Evolutionary conservation across 257 asterid species (phyloP).

Genomic region (Fraxinus americana): DNA sequence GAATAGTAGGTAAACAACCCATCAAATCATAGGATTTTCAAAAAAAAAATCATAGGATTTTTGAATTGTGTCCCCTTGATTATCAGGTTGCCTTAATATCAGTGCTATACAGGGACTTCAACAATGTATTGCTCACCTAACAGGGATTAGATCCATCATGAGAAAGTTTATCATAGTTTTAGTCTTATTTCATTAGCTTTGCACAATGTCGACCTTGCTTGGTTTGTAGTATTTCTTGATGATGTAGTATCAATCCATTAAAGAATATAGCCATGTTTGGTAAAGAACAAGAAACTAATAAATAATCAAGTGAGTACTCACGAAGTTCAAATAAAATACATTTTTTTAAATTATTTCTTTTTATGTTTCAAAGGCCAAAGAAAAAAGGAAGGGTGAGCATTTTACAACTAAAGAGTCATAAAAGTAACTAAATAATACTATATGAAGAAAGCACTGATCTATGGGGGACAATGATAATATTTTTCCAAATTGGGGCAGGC

Average conservation of each 20-base stretch:
- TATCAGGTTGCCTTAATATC: too few relatives aligned
- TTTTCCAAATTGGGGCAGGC: too few relatives aligned
- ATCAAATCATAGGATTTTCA: too few relatives aligned
- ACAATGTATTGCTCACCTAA: not conserved
- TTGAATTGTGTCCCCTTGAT: too few relatives aligned
- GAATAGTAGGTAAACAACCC: not conserved
- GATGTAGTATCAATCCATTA: not conserved
- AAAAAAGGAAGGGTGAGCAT: too few relatives aligned
- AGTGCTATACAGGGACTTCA: too few relatives aligned
- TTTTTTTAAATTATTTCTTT: not conserved
- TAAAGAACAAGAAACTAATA: not conserved
- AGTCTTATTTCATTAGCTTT: not conserved
- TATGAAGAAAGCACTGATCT: too few relatives aligned
- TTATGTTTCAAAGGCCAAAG: not conserved
- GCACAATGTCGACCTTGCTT: not conserved
- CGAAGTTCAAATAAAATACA: not conserved
- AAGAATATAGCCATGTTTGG: not conserved
- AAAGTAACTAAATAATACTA: too few relatives aligned
- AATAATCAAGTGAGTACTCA: not conserved
- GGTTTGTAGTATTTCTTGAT: not conserved
- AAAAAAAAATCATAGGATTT: too few relatives aligned
- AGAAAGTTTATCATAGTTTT: too few relatives aligned
- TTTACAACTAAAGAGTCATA: too few relatives aligned
- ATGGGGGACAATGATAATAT: too few relatives aligned
- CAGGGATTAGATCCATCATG: not conserved